Percentiles rank a stretch among this genome's conserved stretches.
Evolutionary conservation across 2,329 filamentous ascomycete genomes (phyloP).

Genomic region (Fusarium sp.): DNA sequence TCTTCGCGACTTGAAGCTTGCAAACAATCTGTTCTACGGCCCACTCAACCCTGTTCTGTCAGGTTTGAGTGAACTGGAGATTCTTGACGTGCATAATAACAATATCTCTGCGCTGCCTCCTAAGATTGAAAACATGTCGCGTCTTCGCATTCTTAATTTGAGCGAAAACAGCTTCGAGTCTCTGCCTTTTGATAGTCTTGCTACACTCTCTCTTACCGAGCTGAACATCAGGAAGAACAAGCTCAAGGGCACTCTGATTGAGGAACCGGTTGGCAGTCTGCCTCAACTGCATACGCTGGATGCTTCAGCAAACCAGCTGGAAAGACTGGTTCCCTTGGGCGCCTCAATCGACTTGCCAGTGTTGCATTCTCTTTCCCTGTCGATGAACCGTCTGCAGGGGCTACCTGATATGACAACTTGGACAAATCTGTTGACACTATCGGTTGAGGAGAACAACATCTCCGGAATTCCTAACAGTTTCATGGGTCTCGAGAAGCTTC

Average conservation of each 20-base stretch:
- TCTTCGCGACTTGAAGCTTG: constrained; percentile 83
- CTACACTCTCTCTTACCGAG: constrained; percentile 76
- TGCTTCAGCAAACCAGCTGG: constrained; percentile 79
- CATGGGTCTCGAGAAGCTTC: constrained; percentile 72
- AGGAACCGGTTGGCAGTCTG: constrained; percentile 67
- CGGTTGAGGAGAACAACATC: constrained; percentile 85
- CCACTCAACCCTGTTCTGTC: constrained; percentile 72
- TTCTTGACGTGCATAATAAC: constrained; percentile 85
- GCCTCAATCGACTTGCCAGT: constrained; percentile 72
- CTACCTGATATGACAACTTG: constrained; percentile 82
- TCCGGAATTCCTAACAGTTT: constrained; percentile 81
- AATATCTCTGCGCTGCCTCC: constrained; percentile 77
- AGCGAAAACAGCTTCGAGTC: constrained; percentile 80
- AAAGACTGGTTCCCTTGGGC: constrained; percentile 58
- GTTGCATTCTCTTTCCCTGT: constrained; percentile 79
- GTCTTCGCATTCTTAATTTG: constrained; percentile 81
- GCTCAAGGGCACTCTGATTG: constrained; percentile 77
- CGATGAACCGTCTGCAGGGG: constrained; percentile 79
- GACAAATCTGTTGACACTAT: constrained; percentile 77
- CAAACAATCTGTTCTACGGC: constrained; percentile 79
- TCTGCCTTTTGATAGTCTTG: constrained; percentile 77
- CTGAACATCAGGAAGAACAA: constrained; percentile 82
- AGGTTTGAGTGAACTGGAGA: constrained; percentile 76
- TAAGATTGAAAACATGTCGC: constrained; percentile 72
- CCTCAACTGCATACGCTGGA: constrained; percentile 79